Conservation (phyloP, 495 filamentous ascomycete species). For the Letharia lupina region DNA sequence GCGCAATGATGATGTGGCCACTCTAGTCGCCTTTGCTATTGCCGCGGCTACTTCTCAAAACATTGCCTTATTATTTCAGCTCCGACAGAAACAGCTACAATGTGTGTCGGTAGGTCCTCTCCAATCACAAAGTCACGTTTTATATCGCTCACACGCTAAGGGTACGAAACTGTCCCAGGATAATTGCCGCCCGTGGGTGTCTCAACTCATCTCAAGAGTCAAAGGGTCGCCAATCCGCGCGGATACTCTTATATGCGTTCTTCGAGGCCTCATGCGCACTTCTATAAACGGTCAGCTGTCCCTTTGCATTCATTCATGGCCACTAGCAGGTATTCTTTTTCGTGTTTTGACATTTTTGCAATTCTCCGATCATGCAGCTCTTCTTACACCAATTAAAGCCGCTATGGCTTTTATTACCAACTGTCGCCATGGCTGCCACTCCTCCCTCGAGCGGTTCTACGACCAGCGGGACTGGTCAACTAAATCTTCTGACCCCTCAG, state of each 20-base stretch:
- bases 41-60: not conserved
- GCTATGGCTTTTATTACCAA: not conserved
- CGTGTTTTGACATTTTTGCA: not conserved
- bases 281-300: not conserved
- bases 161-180: not conserved
- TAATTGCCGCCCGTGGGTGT: not conserved
- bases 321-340: not conserved
- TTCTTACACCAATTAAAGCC: not conserved
- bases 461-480: not conserved
- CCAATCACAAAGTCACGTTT: not conserved
- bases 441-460: not conserved
- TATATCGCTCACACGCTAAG: not conserved
- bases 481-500: not conserved
- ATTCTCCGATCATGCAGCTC: not conserved
- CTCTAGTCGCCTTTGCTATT: not conserved
- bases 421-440: not conserved
- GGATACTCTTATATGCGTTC: not conserved
- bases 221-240: not conserved
- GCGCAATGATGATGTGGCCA: too few relatives aligned
- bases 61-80: not conserved
- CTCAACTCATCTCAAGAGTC: not conserved
- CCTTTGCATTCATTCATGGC: not conserved
- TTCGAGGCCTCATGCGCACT: not conserved
- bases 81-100: not conserved
- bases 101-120: not conserved